phyloP scores from a whole-genome alignment of 202 grass and related monocot genomes.

The Panicum hallii region DNA sequence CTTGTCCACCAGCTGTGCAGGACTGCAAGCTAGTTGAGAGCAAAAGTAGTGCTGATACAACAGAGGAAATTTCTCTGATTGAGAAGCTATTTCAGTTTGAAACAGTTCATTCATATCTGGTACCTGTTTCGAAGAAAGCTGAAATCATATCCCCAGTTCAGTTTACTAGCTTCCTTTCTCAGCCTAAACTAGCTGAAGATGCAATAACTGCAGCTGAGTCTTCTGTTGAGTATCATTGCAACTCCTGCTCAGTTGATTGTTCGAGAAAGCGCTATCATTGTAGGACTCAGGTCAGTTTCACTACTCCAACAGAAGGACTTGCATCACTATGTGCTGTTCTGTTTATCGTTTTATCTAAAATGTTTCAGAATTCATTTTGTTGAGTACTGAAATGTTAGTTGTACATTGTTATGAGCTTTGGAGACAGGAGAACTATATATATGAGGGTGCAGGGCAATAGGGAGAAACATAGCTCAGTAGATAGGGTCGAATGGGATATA shows the following conservation, averaged over 20 bases:
- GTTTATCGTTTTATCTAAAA: neutral
- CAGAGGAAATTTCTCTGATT: constrained; percentile 44
- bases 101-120: constrained; percentile 52
- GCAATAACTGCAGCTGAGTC: constrained; percentile 47
- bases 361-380: neutral
- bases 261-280: constrained; percentile 81
- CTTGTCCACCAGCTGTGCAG: constrained; percentile 49
- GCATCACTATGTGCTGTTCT: neutral
- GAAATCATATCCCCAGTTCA: constrained; percentile 43
- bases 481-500: neutral
- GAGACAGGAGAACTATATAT: constrained; percentile 6
- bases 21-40: constrained; percentile 43
- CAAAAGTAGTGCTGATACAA: constrained; percentile 37
- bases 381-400: neutral
- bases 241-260: constrained; percentile 88
- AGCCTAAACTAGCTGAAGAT: constrained; percentile 56
- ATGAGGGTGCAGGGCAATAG: neutral
- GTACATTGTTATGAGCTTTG: constrained; percentile 19
- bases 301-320: neutral
- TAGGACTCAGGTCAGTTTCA: constrained; percentile 68
- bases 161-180: constrained; percentile 46
- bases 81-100: constrained; percentile 82
- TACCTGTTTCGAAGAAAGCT: constrained; percentile 52
- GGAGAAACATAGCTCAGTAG: neutral
- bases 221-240: constrained; percentile 90